Conservation (phyloP, 2,329 filamentous ascomycete species). For the Ophiostoma angusticollis region DNA sequence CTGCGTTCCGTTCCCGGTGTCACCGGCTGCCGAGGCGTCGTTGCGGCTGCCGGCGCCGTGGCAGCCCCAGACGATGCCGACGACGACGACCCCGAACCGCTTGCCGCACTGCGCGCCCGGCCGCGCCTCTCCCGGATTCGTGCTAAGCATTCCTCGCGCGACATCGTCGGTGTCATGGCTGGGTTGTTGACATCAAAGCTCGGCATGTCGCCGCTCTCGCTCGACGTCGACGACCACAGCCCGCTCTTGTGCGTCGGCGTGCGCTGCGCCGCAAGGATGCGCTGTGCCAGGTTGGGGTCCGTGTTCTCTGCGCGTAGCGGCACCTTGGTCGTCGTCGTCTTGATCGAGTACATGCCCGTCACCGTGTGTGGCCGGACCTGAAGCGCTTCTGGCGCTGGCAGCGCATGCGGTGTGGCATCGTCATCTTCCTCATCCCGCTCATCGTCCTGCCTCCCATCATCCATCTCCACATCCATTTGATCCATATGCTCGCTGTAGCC, state of each 20-base stretch:
- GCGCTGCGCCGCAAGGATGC: slow-evolving; percentile 25
- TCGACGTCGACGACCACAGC: slow-evolving; percentile 1
- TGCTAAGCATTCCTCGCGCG: slow-evolving; percentile 61
- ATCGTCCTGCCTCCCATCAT: background rate
- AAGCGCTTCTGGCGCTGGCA: slow-evolving; percentile 2
- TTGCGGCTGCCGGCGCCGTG: background rate
- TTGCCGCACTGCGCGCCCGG: slow-evolving; percentile 50
- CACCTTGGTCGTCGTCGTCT: slow-evolving; percentile 38
- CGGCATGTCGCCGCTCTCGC: slow-evolving; percentile 16
- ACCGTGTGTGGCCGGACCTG: slow-evolving; percentile 32
- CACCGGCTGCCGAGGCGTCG: slow-evolving; percentile 8
- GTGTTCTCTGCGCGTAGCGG: slow-evolving; percentile 35
- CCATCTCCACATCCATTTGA: background rate
- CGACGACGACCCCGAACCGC: slow-evolving; percentile 5
- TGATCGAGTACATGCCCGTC: slow-evolving; percentile 30
- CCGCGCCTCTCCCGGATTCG: slow-evolving; percentile 62
- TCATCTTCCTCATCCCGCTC: background rate
- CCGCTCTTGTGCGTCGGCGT: slow-evolving; percentile 27
- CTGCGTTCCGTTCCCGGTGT: slow-evolving; percentile 12
- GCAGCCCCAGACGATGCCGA: background rate
- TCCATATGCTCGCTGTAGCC: background rate
- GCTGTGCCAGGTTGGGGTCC: slow-evolving; percentile 31
- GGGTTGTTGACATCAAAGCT: slow-evolving; percentile 44
- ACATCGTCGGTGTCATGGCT: slow-evolving; percentile 52
- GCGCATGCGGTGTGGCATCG: background rate